Conservation (phyloP, 1,284 basidiomycete species). For the Ceratobasidium sp. region DNA sequence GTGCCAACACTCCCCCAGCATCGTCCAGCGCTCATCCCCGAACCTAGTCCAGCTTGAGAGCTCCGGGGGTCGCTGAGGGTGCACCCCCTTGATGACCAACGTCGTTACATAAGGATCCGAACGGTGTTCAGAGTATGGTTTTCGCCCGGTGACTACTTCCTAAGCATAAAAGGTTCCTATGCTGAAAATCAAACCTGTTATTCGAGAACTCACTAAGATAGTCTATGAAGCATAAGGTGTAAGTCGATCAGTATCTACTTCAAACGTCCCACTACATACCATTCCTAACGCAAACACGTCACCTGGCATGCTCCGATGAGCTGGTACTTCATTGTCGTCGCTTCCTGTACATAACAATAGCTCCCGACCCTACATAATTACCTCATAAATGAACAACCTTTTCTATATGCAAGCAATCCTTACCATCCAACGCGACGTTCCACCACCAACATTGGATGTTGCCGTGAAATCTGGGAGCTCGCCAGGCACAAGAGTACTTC, state of each 20-base stretch:
- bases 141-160: background rate
- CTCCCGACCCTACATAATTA: constrained; percentile 11
- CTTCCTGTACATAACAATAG: background rate
- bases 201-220: background rate
- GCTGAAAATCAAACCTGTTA: background rate
- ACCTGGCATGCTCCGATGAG: background rate
- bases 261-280: background rate
- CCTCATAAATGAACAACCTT: background rate
- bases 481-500: background rate
- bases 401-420: background rate
- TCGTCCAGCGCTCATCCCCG: constrained; percentile 3
- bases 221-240: background rate
- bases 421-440: constrained; percentile 40
- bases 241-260: background rate
- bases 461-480: background rate
- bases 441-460: constrained; percentile 19
- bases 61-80: background rate
- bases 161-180: background rate
- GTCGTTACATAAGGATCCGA: background rate
- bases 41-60: background rate
- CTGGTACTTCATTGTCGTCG: background rate
- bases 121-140: background rate
- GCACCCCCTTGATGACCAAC: background rate
- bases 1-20: background rate
- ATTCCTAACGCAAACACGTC: constrained; percentile 32